Conservation (phyloP, 352 stramenopile species). For the Phytophthora sojae region DNA sequence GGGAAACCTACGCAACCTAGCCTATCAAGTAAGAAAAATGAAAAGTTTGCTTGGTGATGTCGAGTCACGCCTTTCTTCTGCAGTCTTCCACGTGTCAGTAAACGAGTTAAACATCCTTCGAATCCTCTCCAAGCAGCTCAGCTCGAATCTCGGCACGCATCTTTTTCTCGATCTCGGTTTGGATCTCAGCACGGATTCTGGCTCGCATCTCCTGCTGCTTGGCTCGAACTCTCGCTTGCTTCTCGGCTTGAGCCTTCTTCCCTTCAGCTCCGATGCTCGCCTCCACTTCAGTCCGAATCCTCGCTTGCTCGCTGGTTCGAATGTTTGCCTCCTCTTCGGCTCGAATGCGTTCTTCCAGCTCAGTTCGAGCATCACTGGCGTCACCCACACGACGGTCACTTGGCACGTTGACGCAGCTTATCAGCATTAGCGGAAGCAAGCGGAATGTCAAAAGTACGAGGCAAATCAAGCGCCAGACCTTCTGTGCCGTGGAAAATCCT, state of each 20-base stretch:
- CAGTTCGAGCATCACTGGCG: not conserved
- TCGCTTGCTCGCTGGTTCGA: constrained; percentile 9
- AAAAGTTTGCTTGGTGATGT: not conserved
- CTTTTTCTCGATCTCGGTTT: constrained; percentile 9
- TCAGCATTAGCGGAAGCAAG: constrained; percentile 2
- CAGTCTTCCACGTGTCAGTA: not conserved
- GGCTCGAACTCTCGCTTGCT: not conserved
- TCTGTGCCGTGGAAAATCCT: not conserved
- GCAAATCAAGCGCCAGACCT: not conserved
- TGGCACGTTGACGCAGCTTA: not conserved
- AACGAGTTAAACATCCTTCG: not conserved
- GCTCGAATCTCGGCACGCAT: constrained; percentile 21
- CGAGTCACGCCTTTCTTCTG: not conserved
- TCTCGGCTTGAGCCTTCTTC: constrained; percentile 3
- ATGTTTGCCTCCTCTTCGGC: constrained; percentile 22
- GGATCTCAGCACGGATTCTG: constrained; percentile 16
- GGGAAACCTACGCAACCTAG: not conserved
- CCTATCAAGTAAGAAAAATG: not conserved
- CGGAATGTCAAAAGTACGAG: constrained; percentile 2
- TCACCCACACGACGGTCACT: not conserved
- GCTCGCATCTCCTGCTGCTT: constrained; percentile 10
- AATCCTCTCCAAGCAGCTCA: constrained; percentile 12
- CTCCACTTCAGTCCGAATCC: constrained; percentile 14
- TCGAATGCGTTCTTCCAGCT: constrained; percentile 15
- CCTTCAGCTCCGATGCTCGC: constrained; percentile 5